Conservation (phyloP, 2,329 filamentous ascomycete species). For the Blumeriella jaapii region DNA sequence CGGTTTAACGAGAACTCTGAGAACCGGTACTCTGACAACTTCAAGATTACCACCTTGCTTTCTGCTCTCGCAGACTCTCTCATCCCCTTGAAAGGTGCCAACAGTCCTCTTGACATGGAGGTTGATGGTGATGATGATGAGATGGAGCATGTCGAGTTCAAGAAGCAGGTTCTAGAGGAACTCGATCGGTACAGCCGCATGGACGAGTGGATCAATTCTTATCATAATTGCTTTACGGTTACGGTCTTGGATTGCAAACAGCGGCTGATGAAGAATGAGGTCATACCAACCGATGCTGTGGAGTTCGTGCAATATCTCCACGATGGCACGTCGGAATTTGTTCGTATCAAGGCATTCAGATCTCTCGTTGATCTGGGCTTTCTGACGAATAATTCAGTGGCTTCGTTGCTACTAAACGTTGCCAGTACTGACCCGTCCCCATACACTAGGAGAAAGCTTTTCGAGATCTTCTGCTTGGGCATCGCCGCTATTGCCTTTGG, state of each 20-base stretch:
- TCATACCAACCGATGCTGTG: constrained; percentile 41
- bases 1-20: constrained; percentile 90
- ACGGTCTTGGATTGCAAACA: constrained; percentile 51
- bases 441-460: constrained; percentile 48
- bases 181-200: constrained; percentile 56
- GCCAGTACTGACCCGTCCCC: constrained; percentile 53
- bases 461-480: constrained; percentile 46
- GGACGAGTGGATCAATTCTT: constrained; percentile 58
- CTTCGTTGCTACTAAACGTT: constrained; percentile 44
- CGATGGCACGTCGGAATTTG: constrained; percentile 49
- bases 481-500: constrained; percentile 54
- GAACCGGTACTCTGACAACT: constrained; percentile 79
- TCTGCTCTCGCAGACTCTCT: constrained; percentile 47
- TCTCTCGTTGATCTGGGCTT: constrained; percentile 51
- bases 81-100: constrained; percentile 34
- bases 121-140: constrained; percentile 33
- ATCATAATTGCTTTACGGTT: constrained; percentile 55
- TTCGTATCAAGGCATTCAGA: constrained; percentile 56
- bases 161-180: constrained; percentile 42
- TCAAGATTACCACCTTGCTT: constrained; percentile 78
- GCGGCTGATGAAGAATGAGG: constrained; percentile 50
- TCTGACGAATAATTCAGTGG: constrained; percentile 42
- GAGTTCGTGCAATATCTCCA: constrained; percentile 54
- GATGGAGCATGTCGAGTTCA: constrained; percentile 31
- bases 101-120: constrained; percentile 29